Percentiles rank a stretch among this genome's conserved stretches.
phyloP scores from a whole-genome alignment of 192 early-diverging fungal species.

The Coemansia sp. region DNA sequence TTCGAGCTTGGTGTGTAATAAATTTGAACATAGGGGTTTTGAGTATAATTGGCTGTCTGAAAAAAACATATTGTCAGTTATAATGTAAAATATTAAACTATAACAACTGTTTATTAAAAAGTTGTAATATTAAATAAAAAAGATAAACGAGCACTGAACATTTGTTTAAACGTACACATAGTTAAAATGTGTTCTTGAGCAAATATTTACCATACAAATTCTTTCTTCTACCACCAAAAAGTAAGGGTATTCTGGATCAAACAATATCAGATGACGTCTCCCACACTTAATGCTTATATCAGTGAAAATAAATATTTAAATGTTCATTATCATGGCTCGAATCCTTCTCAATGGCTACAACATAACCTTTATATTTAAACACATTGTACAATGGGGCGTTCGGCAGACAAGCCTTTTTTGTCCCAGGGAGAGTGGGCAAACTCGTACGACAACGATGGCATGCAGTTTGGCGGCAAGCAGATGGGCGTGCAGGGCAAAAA shows the following conservation, averaged over 20 bases:
- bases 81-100: neutral
- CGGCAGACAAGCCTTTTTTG: slow-evolving; percentile 84
- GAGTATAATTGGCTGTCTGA: neutral
- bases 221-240: no score
- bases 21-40: neutral
- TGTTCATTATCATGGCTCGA: no score
- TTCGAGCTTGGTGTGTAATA: neutral
- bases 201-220: no score
- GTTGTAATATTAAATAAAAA: neutral
- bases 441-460: slow-evolving; percentile 55
- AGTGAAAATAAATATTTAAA: neutral
- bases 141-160: neutral
- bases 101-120: neutral
- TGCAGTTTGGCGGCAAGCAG: slow-evolving; percentile 64
- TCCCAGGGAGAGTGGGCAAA: slow-evolving; percentile 77
- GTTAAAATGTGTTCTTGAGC: no score
- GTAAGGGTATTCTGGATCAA: no score
- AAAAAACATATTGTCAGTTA: neutral
- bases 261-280: neutral
- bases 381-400: slow-evolving; percentile 26
- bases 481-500: slow-evolving; percentile 53
- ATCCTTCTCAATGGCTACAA: neutral
- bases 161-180: neutral
- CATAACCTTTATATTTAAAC: neutral
- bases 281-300: no score